Evolutionary conservation across 2,329 filamentous ascomycete genomes (phyloP), one percentile per base, ranked within the genome.

Genomic region (Alternaria sp.): DNA sequence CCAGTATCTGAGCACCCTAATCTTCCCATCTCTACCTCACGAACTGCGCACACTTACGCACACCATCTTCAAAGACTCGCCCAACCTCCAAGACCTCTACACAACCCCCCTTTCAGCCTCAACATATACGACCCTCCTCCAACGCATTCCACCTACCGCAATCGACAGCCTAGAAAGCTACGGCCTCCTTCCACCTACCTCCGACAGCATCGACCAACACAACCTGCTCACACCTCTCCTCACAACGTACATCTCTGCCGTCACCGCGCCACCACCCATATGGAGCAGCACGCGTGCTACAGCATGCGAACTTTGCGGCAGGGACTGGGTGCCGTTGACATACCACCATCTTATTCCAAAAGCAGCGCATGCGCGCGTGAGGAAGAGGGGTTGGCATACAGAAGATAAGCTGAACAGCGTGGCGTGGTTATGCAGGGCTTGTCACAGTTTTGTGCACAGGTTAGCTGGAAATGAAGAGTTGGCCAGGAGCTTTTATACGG

Each of bases 341-440:
- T 96, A 95, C 75, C 93, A 97, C 74, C 93, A 96, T 80, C 81
- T 97, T 44, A 93, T 97, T 55, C 93, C 93, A n/a, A 86, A 88
- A 41, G 85, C 86, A 44, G 89, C 92, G 60, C 92, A 96, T 78
- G 88, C 86, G 8, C 92, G 93, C 74, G 92, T 87, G 4, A 76
- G 92, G 40, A 92, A 91, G 82, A 83, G 92, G 43, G 90, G 90
- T 1, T 96, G 92, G 92, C 91, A 94, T 81, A 85, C 85, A 4
- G 87, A 88, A 64, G 91, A 92, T 76, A 86, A 89, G 79, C 76
- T 96, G 77, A 88, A 92, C 71, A 93, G 89, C 74, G 93, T 95
- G 20, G 92, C 93, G 12, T 96, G 92, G 92, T 79, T 97, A 67
- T 96, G 93, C 78, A 84, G 92, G 51, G 90, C 92, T 3, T 97